phyloP scores from a whole-genome alignment of 2,329 filamentous ascomycete species.

The Trichoderma harzianum region DNA sequence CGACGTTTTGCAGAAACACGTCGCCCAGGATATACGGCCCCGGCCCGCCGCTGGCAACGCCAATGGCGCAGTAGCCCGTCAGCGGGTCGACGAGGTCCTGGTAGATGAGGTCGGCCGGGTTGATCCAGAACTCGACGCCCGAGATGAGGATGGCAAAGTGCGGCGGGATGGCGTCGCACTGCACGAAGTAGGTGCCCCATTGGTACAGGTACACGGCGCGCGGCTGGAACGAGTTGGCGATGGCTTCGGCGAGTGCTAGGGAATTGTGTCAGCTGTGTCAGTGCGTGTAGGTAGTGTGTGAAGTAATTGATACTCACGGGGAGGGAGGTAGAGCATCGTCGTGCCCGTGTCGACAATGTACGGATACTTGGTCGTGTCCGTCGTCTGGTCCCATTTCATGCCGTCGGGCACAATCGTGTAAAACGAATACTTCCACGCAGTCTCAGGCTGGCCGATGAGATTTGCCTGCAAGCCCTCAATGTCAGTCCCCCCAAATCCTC shows the following conservation, averaged over 20 bases:
- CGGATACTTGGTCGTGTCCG: constrained; percentile 42
- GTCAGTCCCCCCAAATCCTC: background rate
- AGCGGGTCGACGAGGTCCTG: constrained; percentile 41
- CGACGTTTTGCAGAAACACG: constrained; percentile 49
- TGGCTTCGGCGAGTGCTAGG: constrained; percentile 45
- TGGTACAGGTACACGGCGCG: constrained; percentile 45
- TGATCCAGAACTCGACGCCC: constrained; percentile 44
- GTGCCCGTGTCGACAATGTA: constrained; percentile 53
- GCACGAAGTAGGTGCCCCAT: constrained; percentile 47
- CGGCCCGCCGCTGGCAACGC: constrained; percentile 42
- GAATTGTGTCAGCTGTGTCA: background rate
- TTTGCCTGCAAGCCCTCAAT: constrained; percentile 37
- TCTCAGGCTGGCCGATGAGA: constrained; percentile 36
- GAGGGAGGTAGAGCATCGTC: constrained; percentile 49
- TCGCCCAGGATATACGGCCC: constrained; percentile 50
- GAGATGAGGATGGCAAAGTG: constrained; percentile 44
- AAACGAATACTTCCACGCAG: constrained; percentile 47
- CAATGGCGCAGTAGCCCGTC: constrained; percentile 48
- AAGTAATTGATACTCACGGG: constrained; percentile 39
- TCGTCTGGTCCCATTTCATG: constrained; percentile 42
- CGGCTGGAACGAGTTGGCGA: constrained; percentile 46
- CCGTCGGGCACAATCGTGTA: constrained; percentile 53
- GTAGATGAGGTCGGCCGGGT: constrained; percentile 47
- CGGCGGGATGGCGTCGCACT: constrained; percentile 47
- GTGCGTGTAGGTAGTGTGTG: no score